Conservation (phyloP, 352 stramenopile species). For the Phytophthora parvispora region DNA sequence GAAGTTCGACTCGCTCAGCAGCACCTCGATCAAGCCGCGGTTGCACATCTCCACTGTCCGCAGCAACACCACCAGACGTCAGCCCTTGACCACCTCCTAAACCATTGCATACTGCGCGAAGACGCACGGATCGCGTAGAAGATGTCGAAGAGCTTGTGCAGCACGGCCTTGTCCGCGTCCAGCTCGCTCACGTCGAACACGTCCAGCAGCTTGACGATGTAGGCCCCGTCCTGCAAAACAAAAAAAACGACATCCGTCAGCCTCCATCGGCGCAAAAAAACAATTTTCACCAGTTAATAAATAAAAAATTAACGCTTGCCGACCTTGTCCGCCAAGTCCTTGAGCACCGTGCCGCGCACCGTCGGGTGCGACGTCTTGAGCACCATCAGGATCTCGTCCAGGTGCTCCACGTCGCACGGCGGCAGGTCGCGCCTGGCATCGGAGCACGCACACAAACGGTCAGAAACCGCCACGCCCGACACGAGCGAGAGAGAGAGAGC, state of each 20-base stretch:
- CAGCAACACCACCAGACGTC: background rate
- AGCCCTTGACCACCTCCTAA: background rate
- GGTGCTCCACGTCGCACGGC: slow-evolving; percentile 69
- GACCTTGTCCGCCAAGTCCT: slow-evolving; percentile 60
- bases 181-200: slow-evolving; percentile 80
- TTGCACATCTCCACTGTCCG: slow-evolving; percentile 80
- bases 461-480: slow-evolving; percentile 15
- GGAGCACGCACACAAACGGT: slow-evolving; percentile 1
- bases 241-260: background rate
- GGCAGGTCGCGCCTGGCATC: slow-evolving; percentile 72
- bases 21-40: slow-evolving; percentile 67
- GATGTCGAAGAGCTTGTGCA: slow-evolving; percentile 81
- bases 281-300: background rate
- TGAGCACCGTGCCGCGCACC: slow-evolving; percentile 59
- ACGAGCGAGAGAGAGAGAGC: background rate
- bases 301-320: background rate
- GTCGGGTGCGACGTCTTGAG: slow-evolving; percentile 72
- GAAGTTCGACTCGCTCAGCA: slow-evolving; percentile 84
- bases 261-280: background rate
- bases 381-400: slow-evolving; percentile 70
- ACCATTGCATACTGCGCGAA: background rate
- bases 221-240: slow-evolving; percentile 62
- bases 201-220: slow-evolving; percentile 80
- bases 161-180: slow-evolving; percentile 62
- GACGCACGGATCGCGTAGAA: slow-evolving; percentile 74